phyloP scores from a whole-genome alignment of 129 eudicot species.

The Arctium lappa region DNA sequence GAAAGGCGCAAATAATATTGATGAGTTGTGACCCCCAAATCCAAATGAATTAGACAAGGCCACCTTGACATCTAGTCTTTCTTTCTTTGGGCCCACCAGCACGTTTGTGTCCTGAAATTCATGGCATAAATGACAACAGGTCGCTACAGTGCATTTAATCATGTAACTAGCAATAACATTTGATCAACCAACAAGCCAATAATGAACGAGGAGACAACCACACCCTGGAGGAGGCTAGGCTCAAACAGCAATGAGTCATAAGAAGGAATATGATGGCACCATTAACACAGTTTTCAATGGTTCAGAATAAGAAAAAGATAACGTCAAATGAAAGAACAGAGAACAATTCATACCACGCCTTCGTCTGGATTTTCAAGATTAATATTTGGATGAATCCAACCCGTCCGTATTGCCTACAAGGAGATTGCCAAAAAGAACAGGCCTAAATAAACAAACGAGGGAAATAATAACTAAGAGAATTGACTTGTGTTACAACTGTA shows the following conservation, averaged over 20 bases:
- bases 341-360: slow-evolving; percentile 68
- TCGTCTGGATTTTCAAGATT: slow-evolving; percentile 92
- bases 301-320: not conserved
- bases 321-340: not conserved
- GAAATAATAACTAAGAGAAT: not conserved
- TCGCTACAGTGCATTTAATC: not conserved
- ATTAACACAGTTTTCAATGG: no score
- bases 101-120: slow-evolving; percentile 53
- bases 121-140: not conserved
- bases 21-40: slow-evolving; percentile 91
- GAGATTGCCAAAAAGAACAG: slow-evolving; percentile 12
- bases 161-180: not conserved
- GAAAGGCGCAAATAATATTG: slow-evolving; percentile 82
- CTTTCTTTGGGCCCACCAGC: slow-evolving; percentile 83
- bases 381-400: slow-evolving; percentile 95
- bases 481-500: not conserved
- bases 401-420: slow-evolving; percentile 89
- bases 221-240: not conserved
- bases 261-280: no score
- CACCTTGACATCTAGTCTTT: slow-evolving; percentile 66
- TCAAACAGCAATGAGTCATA: not conserved
- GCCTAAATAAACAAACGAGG: not conserved
- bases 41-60: slow-evolving; percentile 93
- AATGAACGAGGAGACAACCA: not conserved
- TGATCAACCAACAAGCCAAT: not conserved